phyloP scores from a whole-genome alignment of 176 grass and related monocot species.

The Triticum timopheevii region DNA sequence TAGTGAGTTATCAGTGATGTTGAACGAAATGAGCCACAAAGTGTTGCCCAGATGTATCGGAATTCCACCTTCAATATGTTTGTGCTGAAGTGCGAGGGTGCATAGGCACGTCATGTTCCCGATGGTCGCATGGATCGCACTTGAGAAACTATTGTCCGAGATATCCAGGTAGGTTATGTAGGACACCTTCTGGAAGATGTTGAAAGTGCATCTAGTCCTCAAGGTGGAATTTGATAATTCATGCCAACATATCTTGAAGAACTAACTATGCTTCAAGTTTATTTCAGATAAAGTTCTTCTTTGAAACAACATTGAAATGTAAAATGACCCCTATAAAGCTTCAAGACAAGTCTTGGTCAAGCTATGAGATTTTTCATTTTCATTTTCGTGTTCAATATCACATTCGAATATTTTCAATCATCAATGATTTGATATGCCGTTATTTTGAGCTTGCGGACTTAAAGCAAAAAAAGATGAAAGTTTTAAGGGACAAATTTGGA shows the following conservation, averaged over 20 bases:
- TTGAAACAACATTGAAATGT: background rate
- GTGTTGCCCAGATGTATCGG: slow-evolving; percentile 4
- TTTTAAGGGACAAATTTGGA: background rate
- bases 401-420: background rate
- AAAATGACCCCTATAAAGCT: background rate
- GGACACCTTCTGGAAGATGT: slow-evolving; percentile 26
- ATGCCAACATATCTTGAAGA: no score
- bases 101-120: slow-evolving; percentile 24
- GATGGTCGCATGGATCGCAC: slow-evolving; percentile 24
- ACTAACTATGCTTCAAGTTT: no score
- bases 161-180: slow-evolving; percentile 22
- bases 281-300: no score
- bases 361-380: no score
- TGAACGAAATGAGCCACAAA: background rate
- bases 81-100: slow-evolving; percentile 29
- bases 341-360: no score
- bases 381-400: no score
- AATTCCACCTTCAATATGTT: slow-evolving; percentile 20
- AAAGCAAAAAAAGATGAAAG: background rate
- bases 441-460: no score
- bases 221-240: no score
- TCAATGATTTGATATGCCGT: background rate
- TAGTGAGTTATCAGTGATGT: slow-evolving; percentile 33
- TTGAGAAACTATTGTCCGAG: slow-evolving; percentile 40
- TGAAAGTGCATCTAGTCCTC: no score